Conservation (phyloP, 2,329 filamentous ascomycete species). For the Aspergillus hortae region DNA sequence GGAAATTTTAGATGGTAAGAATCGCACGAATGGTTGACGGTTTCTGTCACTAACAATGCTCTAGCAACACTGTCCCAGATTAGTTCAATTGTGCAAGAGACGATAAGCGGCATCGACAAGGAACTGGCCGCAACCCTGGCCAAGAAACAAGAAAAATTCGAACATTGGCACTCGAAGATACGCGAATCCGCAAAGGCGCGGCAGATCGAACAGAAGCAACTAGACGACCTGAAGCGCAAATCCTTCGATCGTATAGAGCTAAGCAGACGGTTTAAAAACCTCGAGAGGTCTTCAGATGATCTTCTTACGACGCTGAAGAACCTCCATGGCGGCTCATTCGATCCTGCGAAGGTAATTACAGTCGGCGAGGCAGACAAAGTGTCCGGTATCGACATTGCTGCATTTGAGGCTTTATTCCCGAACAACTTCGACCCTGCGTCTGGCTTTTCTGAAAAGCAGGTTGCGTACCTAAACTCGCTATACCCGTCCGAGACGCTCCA, state of each 20-base stretch:
- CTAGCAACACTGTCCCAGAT: conserved; percentile 38
- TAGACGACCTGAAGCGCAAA: conserved; percentile 67
- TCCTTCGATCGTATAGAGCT: conserved; percentile 62
- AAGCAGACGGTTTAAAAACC: conserved; percentile 71
- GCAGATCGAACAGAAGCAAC: conserved; percentile 68
- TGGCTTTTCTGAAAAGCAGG: conserved; percentile 39
- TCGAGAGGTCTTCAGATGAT: conserved; percentile 69
- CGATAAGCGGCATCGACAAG: conserved; percentile 73
- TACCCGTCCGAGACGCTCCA: conserved; percentile 61
- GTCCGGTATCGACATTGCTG: conserved; percentile 32
- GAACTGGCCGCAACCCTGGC: conserved; percentile 78
- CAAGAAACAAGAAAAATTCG: conserved; percentile 77
- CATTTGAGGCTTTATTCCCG: conserved; percentile 36
- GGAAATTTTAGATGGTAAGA: conserved; percentile 43
- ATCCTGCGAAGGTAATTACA: conserved; percentile 42
- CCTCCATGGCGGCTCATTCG: conserved; percentile 44
- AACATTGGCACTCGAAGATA: conserved; percentile 75
- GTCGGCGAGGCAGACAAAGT: conserved; percentile 49
- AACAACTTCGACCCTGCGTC: conserved; percentile 39
- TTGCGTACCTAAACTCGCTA: conserved; percentile 47
- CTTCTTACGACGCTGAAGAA: conserved; percentile 57
- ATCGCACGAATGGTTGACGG: not conserved
- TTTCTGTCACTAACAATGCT: conserved; percentile 26
- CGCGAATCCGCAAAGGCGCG: conserved; percentile 76
- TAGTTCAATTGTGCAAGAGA: conserved; percentile 69